These are phyloP conservation scores for Colletotrichum sp. DNA, from an alignment of 2,329 filamentous ascomycete species.

Conservation along the genomic window DNA sequence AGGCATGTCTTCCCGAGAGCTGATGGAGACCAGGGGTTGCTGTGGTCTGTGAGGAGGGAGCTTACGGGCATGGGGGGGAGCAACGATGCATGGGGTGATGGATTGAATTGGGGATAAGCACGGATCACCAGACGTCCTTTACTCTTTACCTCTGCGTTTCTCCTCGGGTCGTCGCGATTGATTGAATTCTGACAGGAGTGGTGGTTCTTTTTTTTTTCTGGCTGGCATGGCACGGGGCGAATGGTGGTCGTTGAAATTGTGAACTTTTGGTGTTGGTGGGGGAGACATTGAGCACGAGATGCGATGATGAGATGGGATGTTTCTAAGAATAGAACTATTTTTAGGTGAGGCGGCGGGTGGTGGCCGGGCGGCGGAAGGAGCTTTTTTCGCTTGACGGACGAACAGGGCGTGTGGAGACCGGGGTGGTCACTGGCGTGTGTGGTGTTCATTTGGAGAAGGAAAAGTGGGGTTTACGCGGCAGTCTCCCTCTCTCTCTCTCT, in stretches of 20 bases:
- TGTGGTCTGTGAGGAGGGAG: background rate
- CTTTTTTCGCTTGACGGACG: background rate
- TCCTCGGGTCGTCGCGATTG: background rate
- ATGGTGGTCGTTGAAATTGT: background rate
- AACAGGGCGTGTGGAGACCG: background rate
- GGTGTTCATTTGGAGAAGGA: background rate
- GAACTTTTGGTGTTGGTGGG: background rate
- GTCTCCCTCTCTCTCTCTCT: background rate
- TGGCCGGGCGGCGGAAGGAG: background rate
- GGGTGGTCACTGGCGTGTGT: background rate
- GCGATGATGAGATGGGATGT: background rate
- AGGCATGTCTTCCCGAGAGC: background rate
- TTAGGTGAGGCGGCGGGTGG: background rate
- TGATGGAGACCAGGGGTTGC: background rate
- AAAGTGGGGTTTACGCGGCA: background rate
- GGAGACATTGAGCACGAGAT: background rate
- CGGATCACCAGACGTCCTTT: background rate
- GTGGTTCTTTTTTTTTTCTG: background rate
- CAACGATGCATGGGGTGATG: background rate
- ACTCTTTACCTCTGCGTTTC: background rate
- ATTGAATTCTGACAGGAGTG: background rate
- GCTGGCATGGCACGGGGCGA: background rate
- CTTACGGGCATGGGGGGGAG: background rate
- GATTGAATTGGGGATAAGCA: background rate
- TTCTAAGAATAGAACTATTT: slow-evolving; percentile 14